Percentiles rank a stretch among this genome's conserved stretches.
Conservation (phyloP, 129 eudicot genomes). For the Daucus carota region DH1_v3.0 NC_030382.2:37367001-37367500, state of each 20-base stretch:
- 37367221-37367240: slow-evolving; percentile 38
- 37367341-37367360: no score
- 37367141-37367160: slow-evolving; percentile 60
- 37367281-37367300: no score
- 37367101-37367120: slow-evolving; percentile 38
- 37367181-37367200: slow-evolving; percentile 53
- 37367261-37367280: no score
- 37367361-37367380: slow-evolving; percentile 69
- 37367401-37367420: no score
- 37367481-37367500: no score
- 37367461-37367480: no score
- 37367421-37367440: no score
- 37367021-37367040: slow-evolving; percentile 22
- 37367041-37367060: slow-evolving; percentile 39
- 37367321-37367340: no score
- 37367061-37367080: slow-evolving; percentile 92
- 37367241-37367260: slow-evolving; percentile 76
- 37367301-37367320: no score
- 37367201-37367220: slow-evolving; percentile 48
- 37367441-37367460: no score
- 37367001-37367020: slow-evolving; percentile 39
- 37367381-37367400: slow-evolving; percentile 49
- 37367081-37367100: slow-evolving; percentile 87
- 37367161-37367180: slow-evolving; percentile 89
- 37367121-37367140: slow-evolving; percentile 23